These are phyloP conservation scores for Gaultheria prostrata DNA, from an alignment of 148 eudicot genomes.

Conservation along the genomic window DNA sequence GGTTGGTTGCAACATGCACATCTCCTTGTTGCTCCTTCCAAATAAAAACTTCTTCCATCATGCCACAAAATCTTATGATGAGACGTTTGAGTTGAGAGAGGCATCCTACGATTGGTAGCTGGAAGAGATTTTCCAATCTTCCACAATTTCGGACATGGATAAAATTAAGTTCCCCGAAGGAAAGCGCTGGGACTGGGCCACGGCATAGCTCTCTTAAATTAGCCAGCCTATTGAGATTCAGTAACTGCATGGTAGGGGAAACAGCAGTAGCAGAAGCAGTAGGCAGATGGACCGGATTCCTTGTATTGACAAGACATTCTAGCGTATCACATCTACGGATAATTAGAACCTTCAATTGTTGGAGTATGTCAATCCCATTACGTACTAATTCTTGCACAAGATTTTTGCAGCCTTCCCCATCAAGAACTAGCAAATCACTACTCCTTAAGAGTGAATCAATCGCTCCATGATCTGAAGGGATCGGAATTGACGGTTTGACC, in stretches of 20 bases:
- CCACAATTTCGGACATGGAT: background rate
- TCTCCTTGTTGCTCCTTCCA: constrained; percentile 3
- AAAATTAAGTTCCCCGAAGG: background rate
- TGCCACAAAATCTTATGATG: background rate
- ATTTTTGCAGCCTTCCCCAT: too few species aligned
- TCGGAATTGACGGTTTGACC: too few species aligned
- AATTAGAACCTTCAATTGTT: too few species aligned
- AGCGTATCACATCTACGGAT: too few species aligned
- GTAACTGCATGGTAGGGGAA: background rate
- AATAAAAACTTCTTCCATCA: constrained; percentile 15
- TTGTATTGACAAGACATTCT: too few species aligned
- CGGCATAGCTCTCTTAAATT: background rate
- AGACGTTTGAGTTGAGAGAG: constrained; percentile 12
- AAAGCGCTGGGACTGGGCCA: background rate
- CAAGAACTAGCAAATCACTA: too few species aligned
- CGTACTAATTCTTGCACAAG: too few species aligned
- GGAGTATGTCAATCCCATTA: too few species aligned
- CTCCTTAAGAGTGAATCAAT: too few species aligned
- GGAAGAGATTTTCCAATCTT: constrained; percentile 10
- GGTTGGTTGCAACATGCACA: background rate
- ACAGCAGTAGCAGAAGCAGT: background rate
- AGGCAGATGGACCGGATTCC: background rate
- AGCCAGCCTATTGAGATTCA: background rate
- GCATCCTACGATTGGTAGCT: background rate
- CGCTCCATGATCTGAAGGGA: too few species aligned